Percentiles rank a stretch among this genome's conserved stretches.
Evolutionary conservation across 495 filamentous ascomycete species (phyloP).

Genomic region (Penicillium paxilli): DNA sequence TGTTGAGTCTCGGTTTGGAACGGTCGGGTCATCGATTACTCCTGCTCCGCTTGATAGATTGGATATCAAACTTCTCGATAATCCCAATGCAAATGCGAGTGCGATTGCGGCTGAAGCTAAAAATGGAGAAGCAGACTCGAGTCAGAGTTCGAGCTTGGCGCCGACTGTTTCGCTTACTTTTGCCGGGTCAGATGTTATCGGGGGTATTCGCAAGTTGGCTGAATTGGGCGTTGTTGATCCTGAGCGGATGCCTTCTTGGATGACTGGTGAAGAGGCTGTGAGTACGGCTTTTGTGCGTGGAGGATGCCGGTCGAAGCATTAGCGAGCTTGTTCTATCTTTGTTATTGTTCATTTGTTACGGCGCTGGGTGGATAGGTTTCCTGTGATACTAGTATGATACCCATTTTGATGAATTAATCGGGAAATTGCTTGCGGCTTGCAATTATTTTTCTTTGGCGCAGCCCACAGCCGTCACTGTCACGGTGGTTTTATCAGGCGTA

Average conservation of each 20-base stretch:
- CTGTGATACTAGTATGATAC: background rate
- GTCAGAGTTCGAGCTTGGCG: background rate
- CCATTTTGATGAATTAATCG: too few species aligned
- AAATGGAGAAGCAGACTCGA: constrained; percentile 22
- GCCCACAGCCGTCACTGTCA: too few species aligned
- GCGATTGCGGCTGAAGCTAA: too few species aligned
- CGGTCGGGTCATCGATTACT: constrained; percentile 29
- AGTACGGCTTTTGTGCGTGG: constrained; percentile 66
- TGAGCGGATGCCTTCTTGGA: constrained; percentile 81
- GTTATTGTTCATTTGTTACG: background rate
- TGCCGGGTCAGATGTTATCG: constrained; percentile 76
- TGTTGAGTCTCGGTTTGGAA: constrained; percentile 53
- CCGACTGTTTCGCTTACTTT: constrained; percentile 61
- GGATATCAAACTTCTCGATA: constrained; percentile 36
- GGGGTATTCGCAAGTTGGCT: constrained; percentile 71
- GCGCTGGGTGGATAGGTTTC: too few species aligned
- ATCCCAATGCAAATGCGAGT: constrained; percentile 9
- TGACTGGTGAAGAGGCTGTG: constrained; percentile 84
- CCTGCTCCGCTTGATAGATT: constrained; percentile 31
- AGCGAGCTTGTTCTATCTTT: background rate
- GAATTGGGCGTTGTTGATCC: constrained; percentile 74
- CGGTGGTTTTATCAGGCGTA: too few species aligned
- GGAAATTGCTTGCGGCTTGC: too few species aligned
- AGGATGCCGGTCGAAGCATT: constrained; percentile 39
- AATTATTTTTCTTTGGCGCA: too few species aligned